These are phyloP conservation scores for Trichoderma endophyticum DNA, from an alignment of 2,329 filamentous ascomycete species.

Conservation along the genomic window DNA sequence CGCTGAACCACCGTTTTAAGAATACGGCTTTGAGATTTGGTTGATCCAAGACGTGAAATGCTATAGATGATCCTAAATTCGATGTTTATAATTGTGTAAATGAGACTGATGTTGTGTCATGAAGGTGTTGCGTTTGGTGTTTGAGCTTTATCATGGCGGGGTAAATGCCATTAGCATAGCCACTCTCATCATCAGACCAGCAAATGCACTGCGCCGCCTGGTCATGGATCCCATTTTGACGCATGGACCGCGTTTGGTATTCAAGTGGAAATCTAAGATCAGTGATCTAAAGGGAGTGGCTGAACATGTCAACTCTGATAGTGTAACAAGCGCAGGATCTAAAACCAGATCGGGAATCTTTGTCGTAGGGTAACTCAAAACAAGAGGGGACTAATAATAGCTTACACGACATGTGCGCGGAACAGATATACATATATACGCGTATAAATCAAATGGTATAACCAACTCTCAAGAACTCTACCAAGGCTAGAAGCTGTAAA, in stretches of 20 bases:
- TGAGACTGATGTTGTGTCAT: neutral
- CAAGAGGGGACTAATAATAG: neutral
- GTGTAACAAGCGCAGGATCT: neutral
- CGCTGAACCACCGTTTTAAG: neutral
- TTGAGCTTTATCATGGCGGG: neutral
- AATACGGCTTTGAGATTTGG: neutral
- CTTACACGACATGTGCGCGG: neutral
- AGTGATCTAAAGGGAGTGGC: neutral
- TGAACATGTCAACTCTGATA: neutral
- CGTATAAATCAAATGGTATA: neutral
- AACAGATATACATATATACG: neutral
- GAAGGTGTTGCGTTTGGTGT: neutral
- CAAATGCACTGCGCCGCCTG: neutral
- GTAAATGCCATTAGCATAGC: slow-evolving; percentile 9
- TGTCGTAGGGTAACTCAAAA: neutral
- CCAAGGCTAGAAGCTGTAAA: neutral
- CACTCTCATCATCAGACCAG: slow-evolving; percentile 14
- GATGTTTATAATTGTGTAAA: neutral
- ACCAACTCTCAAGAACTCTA: neutral
- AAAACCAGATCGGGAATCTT: neutral
- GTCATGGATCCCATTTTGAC: neutral
- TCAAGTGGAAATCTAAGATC: neutral
- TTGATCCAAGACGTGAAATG: neutral
- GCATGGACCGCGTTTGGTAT: neutral
- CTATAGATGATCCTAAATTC: neutral